A percentile compares a stretch with the other conserved stretches of the same genome.
phyloP scores from a whole-genome alignment of 495 filamentous ascomycete genomes.

The Rostrohypoxylon terebratum region DNA sequence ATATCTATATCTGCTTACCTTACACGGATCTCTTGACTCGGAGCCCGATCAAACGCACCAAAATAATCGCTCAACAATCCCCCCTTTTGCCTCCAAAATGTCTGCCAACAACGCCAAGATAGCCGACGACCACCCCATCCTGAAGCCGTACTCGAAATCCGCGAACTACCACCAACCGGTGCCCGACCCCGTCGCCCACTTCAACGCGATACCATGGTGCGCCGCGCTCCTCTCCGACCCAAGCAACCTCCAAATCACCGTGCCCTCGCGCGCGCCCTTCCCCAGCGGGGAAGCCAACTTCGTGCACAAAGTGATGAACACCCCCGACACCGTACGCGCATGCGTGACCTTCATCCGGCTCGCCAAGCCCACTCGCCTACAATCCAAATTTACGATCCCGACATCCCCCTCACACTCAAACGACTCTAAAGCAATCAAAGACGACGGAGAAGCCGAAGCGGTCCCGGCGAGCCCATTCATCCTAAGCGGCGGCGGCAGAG shows the following conservation, averaged over 20 bases:
- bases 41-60: background rate
- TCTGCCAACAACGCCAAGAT: conserved; percentile 1
- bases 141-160: conserved; percentile 5
- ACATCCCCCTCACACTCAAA: background rate
- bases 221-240: conserved; percentile 59
- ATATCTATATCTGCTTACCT: background rate
- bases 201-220: conserved; percentile 69
- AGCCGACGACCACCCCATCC: background rate
- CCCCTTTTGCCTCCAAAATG: background rate
- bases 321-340: conserved; percentile 60
- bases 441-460: background rate
- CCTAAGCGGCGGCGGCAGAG: conserved; percentile 27
- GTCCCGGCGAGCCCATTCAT: conserved; percentile 18
- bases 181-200: conserved; percentile 54
- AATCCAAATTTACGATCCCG: background rate
- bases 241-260: conserved; percentile 52
- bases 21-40: background rate
- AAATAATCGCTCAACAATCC: background rate
- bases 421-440: background rate
- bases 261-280: conserved; percentile 60
- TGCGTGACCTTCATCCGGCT: conserved; percentile 59
- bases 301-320: conserved; percentile 67
- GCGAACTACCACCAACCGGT: conserved; percentile 35
- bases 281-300: conserved; percentile 63
- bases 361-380: conserved; percentile 36